Evolutionary conservation across 2,329 filamentous ascomycete genomes (phyloP), one percentile per base, ranked within the genome.

Genomic region (Arthroderma uncinatum): DNA sequence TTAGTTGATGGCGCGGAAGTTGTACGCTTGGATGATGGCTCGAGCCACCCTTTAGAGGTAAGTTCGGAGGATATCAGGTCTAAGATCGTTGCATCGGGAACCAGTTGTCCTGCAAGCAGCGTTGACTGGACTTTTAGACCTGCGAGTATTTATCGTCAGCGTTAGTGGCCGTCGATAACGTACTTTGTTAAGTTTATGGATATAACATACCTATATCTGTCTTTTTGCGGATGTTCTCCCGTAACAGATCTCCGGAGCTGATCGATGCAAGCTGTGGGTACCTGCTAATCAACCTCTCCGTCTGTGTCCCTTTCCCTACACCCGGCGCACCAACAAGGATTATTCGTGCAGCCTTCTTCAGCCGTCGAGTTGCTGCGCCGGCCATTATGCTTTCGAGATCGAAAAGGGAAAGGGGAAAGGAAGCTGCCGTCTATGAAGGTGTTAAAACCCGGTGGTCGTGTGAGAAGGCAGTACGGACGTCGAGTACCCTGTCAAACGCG

Each of bases 261-360:
- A 98, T 92, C 16, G 90, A 85, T 55, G 89, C 86, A 50, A 98
- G 78, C 68, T 96, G 87, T 2, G 91, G 89, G 69, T 93, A 98
- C 63, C 87, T 84, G 64, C 84, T 78, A 64, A 97, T 84, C 61
- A 98, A 78, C 60, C 93, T 84, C 71, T 95, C 88, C 54, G 89
- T 89, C 76, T 98, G 93, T 2, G 93, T 98, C 61, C 92, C 93
- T 73, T 98, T 98, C 61, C 93, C 93, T 58, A 95, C 93, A 58
- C 91, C 91, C n/a, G 93, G 93, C 55, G 92, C 91, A 65, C 93
- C 93, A 65, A 98, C 83, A 64, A 98, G 83, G 68, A 98, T 97
- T 62, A 97, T 85, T 61, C 93, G 87, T 56, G 93, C 93, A 58
- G 93, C 92, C 74, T 80, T 84, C 63, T 79, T 81, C 67, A 94